phyloP scores from a whole-genome alignment of 2,329 filamentous ascomycete genomes.

The Trichoderma sp. region DNA sequence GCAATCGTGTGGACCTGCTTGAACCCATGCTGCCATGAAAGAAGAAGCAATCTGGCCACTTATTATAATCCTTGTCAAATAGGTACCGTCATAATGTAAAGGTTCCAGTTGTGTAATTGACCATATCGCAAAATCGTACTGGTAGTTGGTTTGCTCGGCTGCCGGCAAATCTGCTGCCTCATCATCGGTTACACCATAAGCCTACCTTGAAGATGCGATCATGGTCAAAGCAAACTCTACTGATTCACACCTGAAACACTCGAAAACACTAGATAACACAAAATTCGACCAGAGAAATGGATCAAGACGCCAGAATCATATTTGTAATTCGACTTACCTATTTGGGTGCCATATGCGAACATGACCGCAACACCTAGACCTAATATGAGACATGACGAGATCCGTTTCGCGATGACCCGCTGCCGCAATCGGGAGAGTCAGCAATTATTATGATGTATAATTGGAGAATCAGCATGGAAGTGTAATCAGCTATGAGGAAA shows the following conservation, averaged over 20 bases:
- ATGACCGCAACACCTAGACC: background rate
- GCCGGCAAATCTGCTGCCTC: background rate
- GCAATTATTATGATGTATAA: background rate
- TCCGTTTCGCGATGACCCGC: constrained; percentile 26
- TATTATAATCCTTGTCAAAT: background rate
- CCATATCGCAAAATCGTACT: accelerated
- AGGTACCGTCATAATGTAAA: background rate
- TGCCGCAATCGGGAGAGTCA: background rate
- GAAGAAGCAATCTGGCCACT: background rate
- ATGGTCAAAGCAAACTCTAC: background rate
- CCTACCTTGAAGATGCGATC: background rate
- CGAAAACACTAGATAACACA: background rate
- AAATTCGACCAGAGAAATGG: background rate
- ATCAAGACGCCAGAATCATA: background rate
- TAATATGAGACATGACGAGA: constrained; percentile 22
- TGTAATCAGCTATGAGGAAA: constrained; percentile 13
- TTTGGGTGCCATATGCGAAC: background rate
- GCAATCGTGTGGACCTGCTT: background rate
- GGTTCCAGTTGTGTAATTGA: background rate
- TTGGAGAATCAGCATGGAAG: background rate
- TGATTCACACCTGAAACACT: background rate
- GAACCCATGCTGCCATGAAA: background rate
- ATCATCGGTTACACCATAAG: background rate
- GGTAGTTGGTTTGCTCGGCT: background rate
- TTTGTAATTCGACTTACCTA: constrained; percentile 7